Conservation (phyloP, 108 stramenopile genomes). For the Nitzschia sp. region DNA sequence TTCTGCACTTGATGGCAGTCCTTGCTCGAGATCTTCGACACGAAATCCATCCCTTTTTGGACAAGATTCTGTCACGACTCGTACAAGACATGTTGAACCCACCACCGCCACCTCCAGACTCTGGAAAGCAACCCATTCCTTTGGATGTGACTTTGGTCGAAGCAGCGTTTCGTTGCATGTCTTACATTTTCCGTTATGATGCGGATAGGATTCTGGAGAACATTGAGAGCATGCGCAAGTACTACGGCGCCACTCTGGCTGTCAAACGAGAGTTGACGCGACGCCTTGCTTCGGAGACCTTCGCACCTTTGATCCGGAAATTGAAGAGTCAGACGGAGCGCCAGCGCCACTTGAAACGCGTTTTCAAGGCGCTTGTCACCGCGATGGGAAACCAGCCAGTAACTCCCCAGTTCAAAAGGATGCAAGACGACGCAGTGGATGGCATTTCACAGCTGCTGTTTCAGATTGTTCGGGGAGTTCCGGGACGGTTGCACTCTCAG, state of each 20-base stretch:
- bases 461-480: conserved; percentile 67
- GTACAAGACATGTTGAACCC: conserved; percentile 78
- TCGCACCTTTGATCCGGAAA: conserved; percentile 79
- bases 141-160: conserved; percentile 81
- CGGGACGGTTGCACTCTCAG: conserved; percentile 75
- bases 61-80: conserved; percentile 72
- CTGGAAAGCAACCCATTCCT: conserved; percentile 55
- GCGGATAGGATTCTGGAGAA: conserved; percentile 52
- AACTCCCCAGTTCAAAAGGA: conserved; percentile 33
- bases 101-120: conserved; percentile 49
- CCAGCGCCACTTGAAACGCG: conserved; percentile 66
- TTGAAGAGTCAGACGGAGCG: conserved; percentile 57
- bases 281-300: conserved; percentile 75
- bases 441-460: conserved; percentile 76
- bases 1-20: conserved; percentile 80
- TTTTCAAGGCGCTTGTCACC: conserved; percentile 68
- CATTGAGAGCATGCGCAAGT: conserved; percentile 74
- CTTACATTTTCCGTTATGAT: conserved; percentile 85
- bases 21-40: conserved; percentile 82
- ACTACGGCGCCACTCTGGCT: conserved; percentile 76
- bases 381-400: conserved; percentile 26
- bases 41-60: conserved; percentile 78
- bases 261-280: conserved; percentile 73
- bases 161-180: conserved; percentile 75
- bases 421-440: conserved; percentile 72